These are phyloP conservation scores for Glycine soja DNA, from an alignment of 306 rosid species.

Conservation along the genomic window DNA sequence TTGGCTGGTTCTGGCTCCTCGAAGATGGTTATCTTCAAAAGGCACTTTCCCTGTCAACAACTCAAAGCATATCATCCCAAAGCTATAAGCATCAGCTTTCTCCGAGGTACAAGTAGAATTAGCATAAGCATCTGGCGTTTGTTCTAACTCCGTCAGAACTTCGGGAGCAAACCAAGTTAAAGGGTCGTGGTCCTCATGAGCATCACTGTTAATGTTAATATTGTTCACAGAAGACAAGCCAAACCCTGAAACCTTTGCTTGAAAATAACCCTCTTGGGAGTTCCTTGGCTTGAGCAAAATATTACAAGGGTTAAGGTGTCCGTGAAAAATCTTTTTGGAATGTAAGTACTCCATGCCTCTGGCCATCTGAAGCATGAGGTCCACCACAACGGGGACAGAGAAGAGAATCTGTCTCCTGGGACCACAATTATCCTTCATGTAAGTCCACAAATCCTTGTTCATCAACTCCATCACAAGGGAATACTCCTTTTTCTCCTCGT, in stretches of 20 bases:
- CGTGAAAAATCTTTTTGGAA: slow-evolving; percentile 74
- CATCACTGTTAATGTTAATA: neutral
- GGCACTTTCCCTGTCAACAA: slow-evolving; percentile 91
- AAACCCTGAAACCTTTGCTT: slow-evolving; percentile 79
- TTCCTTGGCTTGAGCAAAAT: slow-evolving; percentile 68
- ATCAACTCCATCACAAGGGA: slow-evolving; percentile 83
- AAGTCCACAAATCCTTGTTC: slow-evolving; percentile 68
- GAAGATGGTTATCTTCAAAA: slow-evolving; percentile 78
- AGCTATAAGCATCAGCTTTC: slow-evolving; percentile 91
- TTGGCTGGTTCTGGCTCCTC: slow-evolving; percentile 70
- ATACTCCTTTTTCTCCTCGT: slow-evolving; percentile 74
- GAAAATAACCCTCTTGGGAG: slow-evolving; percentile 74
- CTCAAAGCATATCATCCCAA: slow-evolving; percentile 89
- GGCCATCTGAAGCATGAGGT: slow-evolving; percentile 63
- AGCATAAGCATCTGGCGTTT: slow-evolving; percentile 28
- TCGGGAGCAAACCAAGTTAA: slow-evolving; percentile 90
- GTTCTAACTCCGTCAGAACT: slow-evolving; percentile 73
- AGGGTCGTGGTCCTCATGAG: slow-evolving; percentile 49
- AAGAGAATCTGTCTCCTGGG: slow-evolving; percentile 65
- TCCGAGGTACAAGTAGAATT: slow-evolving; percentile 48
- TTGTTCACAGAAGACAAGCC: slow-evolving; percentile 58
- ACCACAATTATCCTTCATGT: slow-evolving; percentile 79
- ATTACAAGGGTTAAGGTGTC: slow-evolving; percentile 75
- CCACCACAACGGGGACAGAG: no score
- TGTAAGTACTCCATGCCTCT: slow-evolving; percentile 90